phyloP scores from a whole-genome alignment of 495 filamentous ascomycete genomes.

The Talaromyces borbonicus region DNA sequence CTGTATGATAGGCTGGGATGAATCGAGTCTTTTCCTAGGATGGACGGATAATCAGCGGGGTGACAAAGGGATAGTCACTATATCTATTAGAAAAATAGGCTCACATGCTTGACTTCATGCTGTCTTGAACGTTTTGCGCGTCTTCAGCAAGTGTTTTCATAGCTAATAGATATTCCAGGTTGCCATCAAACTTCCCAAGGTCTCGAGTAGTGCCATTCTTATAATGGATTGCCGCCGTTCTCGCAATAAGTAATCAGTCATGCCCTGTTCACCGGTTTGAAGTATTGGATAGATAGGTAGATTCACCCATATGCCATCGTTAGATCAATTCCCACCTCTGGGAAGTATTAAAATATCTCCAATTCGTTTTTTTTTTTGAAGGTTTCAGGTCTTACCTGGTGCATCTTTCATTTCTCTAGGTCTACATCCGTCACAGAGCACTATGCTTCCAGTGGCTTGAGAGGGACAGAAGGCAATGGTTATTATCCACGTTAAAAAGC shows the following conservation, averaged over 20 bases:
- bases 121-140: not conserved
- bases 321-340: slow-evolving; percentile 3
- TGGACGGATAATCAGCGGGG: not conserved
- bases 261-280: not conserved
- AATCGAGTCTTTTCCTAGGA: slow-evolving; percentile 3
- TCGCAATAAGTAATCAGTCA: not conserved
- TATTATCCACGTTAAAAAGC: not conserved
- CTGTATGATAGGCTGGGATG: not conserved
- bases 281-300: slow-evolving; percentile 1
- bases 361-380: not conserved
- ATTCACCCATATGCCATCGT: slow-evolving; percentile 6
- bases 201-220: slow-evolving; percentile 4
- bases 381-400: slow-evolving; percentile 1
- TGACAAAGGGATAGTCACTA: slow-evolving; percentile 1
- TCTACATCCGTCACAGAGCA: slow-evolving; percentile 1
- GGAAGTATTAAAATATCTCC: not conserved
- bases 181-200: slow-evolving; percentile 6
- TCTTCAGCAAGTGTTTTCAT: slow-evolving; percentile 6
- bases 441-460: not conserved
- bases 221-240: slow-evolving; percentile 3
- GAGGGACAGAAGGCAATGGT: not conserved
- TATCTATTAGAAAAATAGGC: slow-evolving; percentile 1
- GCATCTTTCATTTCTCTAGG: slow-evolving; percentile 2
- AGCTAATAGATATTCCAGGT: slow-evolving; percentile 5
- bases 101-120: slow-evolving; percentile 4